Conservation (phyloP, 345 rosid genomes). For the Triadica sebifera region DNA sequence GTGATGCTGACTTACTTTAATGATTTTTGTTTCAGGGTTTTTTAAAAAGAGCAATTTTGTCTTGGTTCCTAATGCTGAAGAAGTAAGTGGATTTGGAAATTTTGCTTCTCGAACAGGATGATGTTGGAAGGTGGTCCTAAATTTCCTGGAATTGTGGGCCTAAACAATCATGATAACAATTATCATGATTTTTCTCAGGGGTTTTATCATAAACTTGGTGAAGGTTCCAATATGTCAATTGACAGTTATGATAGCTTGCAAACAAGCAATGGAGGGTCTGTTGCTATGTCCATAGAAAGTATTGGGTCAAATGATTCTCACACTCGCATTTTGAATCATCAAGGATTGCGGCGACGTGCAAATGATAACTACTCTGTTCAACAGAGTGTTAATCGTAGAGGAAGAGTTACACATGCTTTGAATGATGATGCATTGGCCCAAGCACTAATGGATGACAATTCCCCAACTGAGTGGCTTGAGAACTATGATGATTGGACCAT, state of each 20-base stretch:
- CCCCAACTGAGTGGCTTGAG: conserved; percentile 25
- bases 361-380: conserved; percentile 20
- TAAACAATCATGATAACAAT: conserved; percentile 31
- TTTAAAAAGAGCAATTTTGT: not conserved
- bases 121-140: conserved; percentile 46
- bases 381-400: conserved; percentile 23
- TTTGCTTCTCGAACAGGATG: not conserved
- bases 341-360: conserved; percentile 31
- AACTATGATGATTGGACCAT: conserved; percentile 33
- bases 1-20: not conserved
- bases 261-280: conserved; percentile 48
- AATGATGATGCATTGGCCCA: conserved; percentile 28
- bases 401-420: conserved; percentile 26
- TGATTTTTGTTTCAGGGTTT: not conserved
- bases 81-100: not conserved
- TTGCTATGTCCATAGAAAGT: conserved; percentile 40
- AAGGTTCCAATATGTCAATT: conserved; percentile 47
- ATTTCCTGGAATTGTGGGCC: conserved; percentile 38
- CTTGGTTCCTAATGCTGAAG: conserved; percentile 24
- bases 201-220: conserved; percentile 30
- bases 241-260: conserved; percentile 45
- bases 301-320: conserved; percentile 45
- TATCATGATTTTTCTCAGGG: conserved; percentile 41
- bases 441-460: conserved; percentile 24
- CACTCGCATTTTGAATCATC: conserved; percentile 47